Base-by-base conservation (phyloP, 768 basidiomycete species). In the Rhizopogon sp. region DNA sequence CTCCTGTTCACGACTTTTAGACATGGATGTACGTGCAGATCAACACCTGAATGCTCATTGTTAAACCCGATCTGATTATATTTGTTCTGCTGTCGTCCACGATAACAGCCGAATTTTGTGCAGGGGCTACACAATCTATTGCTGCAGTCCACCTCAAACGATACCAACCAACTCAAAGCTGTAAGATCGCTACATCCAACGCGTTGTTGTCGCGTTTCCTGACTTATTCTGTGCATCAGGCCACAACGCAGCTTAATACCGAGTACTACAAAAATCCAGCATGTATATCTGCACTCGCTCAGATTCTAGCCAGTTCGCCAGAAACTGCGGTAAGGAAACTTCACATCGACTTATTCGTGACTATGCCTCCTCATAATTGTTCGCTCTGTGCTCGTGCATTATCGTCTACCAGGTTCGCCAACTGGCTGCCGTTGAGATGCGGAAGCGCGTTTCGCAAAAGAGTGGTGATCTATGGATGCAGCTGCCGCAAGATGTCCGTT, bases 391-490 rank as follows among this genome's bases (percentile, higher is more conserved):
- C 9, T 20, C 16, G 8, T 6, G 47, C 22, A 37, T 25, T 3
- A 8, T 45, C 41, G 11, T 49, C 1, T 11, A 25, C 50, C 66
- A 99, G 95, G 85, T 98, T 59, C 90, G 94, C 58, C 97, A 99
- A 83, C 81, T 99, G 20, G 92, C 95, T 46, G 94, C 95, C 7
- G 94, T 98, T 53, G 97, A 99, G 74, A 79, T 98, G 68, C 82
- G 96, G 63, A 99, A 99, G 78, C 90, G 96, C 55, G 83, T 98
- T 57, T 70, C 79, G 28, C 81, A 84, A 67, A 87, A 87, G 63
- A 90, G 87, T 61, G 89, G 88, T 49, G 83, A 80, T 67, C 72
- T 95, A 33, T 99, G 97, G 97, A 75, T 83, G 17, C 75, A 81
- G 54, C 79, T 92, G 29, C 72, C 83, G 37, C 79, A 81, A 66